Evolutionary conservation across 805 yeast species (phyloP).

Genomic region (Cyberlindnera americana): DNA sequence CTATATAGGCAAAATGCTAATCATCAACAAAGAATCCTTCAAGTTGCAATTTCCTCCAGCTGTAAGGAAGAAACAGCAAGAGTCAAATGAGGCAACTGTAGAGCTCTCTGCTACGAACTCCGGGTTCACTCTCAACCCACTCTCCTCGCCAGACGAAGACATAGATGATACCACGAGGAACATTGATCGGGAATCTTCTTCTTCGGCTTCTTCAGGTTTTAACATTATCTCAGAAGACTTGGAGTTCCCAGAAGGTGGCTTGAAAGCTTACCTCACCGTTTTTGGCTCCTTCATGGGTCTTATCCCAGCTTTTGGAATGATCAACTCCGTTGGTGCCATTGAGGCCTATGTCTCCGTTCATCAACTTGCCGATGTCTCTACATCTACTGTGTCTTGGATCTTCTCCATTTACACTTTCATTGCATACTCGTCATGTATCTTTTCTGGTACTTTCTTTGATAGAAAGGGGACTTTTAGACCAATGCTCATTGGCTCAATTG

Average conservation of each 20-base stretch:
- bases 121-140: slow-evolving; percentile 9
- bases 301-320: slow-evolving; percentile 49
- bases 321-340: slow-evolving; percentile 58
- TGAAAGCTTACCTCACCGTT: slow-evolving; percentile 48
- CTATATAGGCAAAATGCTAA: slow-evolving; percentile 1
- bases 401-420: slow-evolving; percentile 35
- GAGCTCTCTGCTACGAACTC: slow-evolving; percentile 10
- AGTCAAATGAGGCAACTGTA: slow-evolving; percentile 5
- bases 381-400: slow-evolving; percentile 55
- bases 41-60: slow-evolving; percentile 8
- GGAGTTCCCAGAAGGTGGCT: slow-evolving; percentile 54
- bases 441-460: slow-evolving; percentile 46
- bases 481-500: slow-evolving; percentile 35
- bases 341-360: slow-evolving; percentile 53
- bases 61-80: slow-evolving; percentile 3
- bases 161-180: slow-evolving; percentile 1
- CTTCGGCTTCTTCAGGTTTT: slow-evolving; percentile 3
- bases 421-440: slow-evolving; percentile 32
- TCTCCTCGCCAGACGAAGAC: background rate
- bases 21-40: slow-evolving; percentile 6
- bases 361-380: slow-evolving; percentile 42
- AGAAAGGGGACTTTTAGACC: slow-evolving; percentile 39
- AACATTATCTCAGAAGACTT: slow-evolving; percentile 14
- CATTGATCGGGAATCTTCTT: background rate
- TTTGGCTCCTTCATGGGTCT: slow-evolving; percentile 55